Conservation (phyloP, 2,329 filamentous ascomycete species). For the Aspergillus sp. region DNA sequence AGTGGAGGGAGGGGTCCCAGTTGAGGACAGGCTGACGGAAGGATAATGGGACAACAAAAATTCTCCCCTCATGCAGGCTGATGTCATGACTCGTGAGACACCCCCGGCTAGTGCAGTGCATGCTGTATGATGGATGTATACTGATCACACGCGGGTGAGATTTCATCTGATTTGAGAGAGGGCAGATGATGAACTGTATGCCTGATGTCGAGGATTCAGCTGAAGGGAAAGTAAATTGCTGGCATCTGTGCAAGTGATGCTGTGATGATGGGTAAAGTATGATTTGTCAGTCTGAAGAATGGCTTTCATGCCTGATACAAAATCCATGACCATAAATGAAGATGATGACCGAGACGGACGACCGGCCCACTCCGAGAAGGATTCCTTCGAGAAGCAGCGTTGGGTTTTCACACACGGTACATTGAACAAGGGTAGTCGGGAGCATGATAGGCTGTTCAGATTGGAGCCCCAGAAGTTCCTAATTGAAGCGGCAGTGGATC, state of each 20-base stretch:
- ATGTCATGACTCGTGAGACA: conserved; percentile 10
- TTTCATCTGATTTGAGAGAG: not conserved
- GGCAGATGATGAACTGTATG: conserved; percentile 5
- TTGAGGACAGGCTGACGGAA: not conserved
- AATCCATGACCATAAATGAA: not conserved
- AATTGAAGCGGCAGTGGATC: not conserved
- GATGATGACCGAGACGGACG: not conserved
- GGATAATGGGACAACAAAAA: conserved; percentile 1
- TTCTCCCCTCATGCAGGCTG: conserved; percentile 5
- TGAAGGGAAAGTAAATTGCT: not conserved
- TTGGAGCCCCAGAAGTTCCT: not conserved
- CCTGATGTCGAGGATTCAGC: not conserved
- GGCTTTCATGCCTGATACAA: not conserved
- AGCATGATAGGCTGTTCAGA: not conserved
- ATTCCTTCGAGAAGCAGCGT: conserved; percentile 5
- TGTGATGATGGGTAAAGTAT: not conserved
- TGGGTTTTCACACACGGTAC: not conserved
- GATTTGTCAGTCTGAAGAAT: not conserved
- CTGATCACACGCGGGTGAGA: conserved; percentile 4
- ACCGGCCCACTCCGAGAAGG: not conserved
- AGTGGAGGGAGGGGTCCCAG: not conserved
- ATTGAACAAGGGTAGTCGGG: not conserved
- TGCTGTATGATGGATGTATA: not conserved
- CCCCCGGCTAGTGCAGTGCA: not conserved
- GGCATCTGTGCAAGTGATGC: not conserved